Evolutionary conservation across 164 flowering plant species (phyloP), one percentile per base, ranked within the genome.

Genomic region (Taxillus chinensis): DNA sequence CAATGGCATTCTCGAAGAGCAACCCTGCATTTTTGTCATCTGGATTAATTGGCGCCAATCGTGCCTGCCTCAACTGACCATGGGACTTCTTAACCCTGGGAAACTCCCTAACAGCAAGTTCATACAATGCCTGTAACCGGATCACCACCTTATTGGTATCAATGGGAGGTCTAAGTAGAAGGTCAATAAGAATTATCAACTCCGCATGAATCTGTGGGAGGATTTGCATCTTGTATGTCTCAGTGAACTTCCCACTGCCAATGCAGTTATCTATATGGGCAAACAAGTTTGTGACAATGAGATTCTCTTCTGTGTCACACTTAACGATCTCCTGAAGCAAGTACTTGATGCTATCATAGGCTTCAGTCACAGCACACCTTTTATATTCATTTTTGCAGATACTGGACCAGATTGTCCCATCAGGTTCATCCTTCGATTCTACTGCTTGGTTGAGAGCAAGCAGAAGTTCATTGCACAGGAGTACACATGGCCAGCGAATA

Each of bases 401-500:
- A 74, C 75, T 84, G 55, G 40, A 60, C 96, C 97, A 91, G 43
- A 95, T 77, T 70, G 52, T 63, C 64, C 72, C 56, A 71, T 95
- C 96, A 10, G 77, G 53, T 8, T 64, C 78, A 62, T 78, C 76
- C 5, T 46, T 78, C 64, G 84, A 69, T 65, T 89, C 96, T 54
- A 45, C 64, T 6, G 93, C 96, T 70, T 90, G 95, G 71, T 84
- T 76, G 17, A 95, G 82, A 66, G 97, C 95, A 39, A 91, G 86
- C 39, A 84, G 75, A 37, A 95, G 80, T 85, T 95, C 99, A 71
- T 91, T 95, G 74, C 90, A 83, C 39, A 91, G 75, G 40, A 93
- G 85, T 17, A 79, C n/a, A 74, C 96, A 91, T 3, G 99, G 99
- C 99, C 99, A 95, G 8, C 96, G 85, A 56, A 91, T 80, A 46